These are phyloP conservation scores for Onygenales sp. DNA, from an alignment of 2,329 filamentous ascomycete genomes.

Conservation along the genomic window DNA sequence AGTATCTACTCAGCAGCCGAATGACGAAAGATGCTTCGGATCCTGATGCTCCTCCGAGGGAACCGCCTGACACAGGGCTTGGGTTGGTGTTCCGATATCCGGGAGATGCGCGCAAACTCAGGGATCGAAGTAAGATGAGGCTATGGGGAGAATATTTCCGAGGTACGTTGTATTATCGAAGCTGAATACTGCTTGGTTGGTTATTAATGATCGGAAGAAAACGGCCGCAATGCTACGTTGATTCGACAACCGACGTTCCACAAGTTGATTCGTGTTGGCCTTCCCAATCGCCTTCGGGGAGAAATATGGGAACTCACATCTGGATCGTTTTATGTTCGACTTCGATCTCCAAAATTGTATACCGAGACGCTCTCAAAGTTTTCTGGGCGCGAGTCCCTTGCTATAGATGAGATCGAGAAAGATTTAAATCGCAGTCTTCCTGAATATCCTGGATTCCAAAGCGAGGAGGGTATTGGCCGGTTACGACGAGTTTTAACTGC, in stretches of 20 bases:
- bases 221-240: constrained; percentile 83
- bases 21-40: constrained; percentile 41
- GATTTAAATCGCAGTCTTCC: constrained; percentile 92
- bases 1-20: constrained; percentile 54
- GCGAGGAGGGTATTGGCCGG: constrained; percentile 84
- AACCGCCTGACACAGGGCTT: constrained; percentile 81
- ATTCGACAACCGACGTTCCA: constrained; percentile 96
- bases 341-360: constrained; percentile 78
- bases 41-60: constrained; percentile 34
- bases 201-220: constrained; percentile 47
- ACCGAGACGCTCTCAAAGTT: constrained; percentile 75
- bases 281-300: constrained; percentile 84
- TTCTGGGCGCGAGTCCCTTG: constrained; percentile 77
- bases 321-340: constrained; percentile 76
- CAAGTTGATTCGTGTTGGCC: constrained; percentile 88
- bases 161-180: constrained; percentile 21
- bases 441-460: constrained; percentile 96
- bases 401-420: constrained; percentile 98
- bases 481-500: constrained; percentile 85
- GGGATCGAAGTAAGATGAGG: constrained; percentile 94
- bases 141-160: constrained; percentile 94
- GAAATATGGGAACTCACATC: constrained; percentile 96
- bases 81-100: constrained; percentile 92
- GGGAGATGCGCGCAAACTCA: constrained; percentile 84
- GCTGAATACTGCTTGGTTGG: background rate